A percentile compares a stretch with the other conserved stretches of the same genome.
Conservation (phyloP, 1,284 basidiomycete genomes). For the Garcileccinum viscosum region DNA sequence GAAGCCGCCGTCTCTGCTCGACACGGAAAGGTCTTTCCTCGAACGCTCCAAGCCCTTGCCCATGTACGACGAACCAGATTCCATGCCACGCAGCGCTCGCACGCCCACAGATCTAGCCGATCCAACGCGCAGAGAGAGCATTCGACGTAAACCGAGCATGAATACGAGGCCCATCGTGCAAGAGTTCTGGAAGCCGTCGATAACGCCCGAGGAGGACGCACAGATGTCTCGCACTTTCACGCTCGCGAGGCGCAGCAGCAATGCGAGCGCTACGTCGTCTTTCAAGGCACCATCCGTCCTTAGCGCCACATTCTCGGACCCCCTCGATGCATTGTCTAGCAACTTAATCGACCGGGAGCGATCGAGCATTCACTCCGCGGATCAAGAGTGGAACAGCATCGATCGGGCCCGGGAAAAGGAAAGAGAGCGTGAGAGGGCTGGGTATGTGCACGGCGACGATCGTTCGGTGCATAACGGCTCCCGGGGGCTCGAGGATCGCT, state of each 20-base stretch:
- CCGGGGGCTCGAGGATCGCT: slow-evolving; percentile 25
- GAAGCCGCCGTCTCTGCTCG: slow-evolving; percentile 34
- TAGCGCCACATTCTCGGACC: slow-evolving; percentile 37
- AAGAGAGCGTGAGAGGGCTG: slow-evolving; percentile 24
- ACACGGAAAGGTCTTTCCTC: slow-evolving; percentile 26
- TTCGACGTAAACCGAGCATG: slow-evolving; percentile 40
- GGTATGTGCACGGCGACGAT: slow-evolving; percentile 27
- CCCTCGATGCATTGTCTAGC: slow-evolving; percentile 25
- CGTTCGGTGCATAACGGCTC: slow-evolving; percentile 25
- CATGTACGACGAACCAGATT: slow-evolving; percentile 35
- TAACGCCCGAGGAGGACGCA: slow-evolving; percentile 49
- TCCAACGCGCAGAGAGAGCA: slow-evolving; percentile 30
- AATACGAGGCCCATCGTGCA: slow-evolving; percentile 31
- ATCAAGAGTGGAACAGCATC: slow-evolving; percentile 36
- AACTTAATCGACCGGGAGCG: slow-evolving; percentile 36
- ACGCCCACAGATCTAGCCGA: slow-evolving; percentile 32
- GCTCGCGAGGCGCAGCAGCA: slow-evolving; percentile 45
- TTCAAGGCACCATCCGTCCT: slow-evolving; percentile 39
- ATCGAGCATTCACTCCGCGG: slow-evolving; percentile 28
- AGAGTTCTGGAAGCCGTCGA: slow-evolving; percentile 52
- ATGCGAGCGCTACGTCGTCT: slow-evolving; percentile 44
- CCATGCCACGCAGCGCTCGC: slow-evolving; percentile 26
- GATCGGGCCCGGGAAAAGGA: slow-evolving; percentile 32
- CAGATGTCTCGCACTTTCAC: slow-evolving; percentile 42
- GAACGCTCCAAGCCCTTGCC: slow-evolving; percentile 30